Evolutionary conservation across 2,329 filamentous ascomycete species (phyloP), one percentile per base, ranked within the genome.

Genomic region (Hypoxylon sp.): DNA sequence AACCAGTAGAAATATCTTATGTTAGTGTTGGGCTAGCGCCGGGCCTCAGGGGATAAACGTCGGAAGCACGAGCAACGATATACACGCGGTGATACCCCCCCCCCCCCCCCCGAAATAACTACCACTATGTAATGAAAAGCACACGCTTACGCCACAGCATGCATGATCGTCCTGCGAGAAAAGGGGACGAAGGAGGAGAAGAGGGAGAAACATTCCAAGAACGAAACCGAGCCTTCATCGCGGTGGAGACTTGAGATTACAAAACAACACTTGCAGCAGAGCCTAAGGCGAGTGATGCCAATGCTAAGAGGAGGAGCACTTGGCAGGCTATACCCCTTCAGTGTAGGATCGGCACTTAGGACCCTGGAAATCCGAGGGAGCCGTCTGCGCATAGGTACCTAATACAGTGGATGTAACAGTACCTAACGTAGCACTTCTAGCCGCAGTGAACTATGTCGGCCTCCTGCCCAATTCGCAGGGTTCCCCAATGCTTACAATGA

Each of bases 351-450:
- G 10, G 44, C 65, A 30, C 13, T 19, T 32, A 54, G 19, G 49
- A 59, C 11, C 34, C 51, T 49, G 22, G 44, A 34, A 22, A 24
- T 52, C 30, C 17, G 41, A 48, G 60, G 20, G 50, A 32, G 49
- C 47, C 34, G 26, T 17, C 32, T 44, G 64, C 56, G 6, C 37
- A 41, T 41, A n/a, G n/a, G n/a, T n/a, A n/a, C n/a, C n/a, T n/a
- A n/a, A n/a, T 19, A n/a, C n/a, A 64, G 64, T 61, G 28, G 49
- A 61, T 30, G 54, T 44, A 20, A 67, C 54, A 57, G 64, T 61
- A 52, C 8, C 28, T 52, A 56, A 52, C 8, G 34, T 52, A 56
- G 24, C 22, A 41, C 28, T 58, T 43, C 57, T 66, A 66, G 59
- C 59, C 64, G 54, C 64, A 66, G 32, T 50, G n/a, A 30, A 58